Conservation (phyloP, 1,284 basidiomycete genomes). For the Gastroboletus turbinatus region DNA sequence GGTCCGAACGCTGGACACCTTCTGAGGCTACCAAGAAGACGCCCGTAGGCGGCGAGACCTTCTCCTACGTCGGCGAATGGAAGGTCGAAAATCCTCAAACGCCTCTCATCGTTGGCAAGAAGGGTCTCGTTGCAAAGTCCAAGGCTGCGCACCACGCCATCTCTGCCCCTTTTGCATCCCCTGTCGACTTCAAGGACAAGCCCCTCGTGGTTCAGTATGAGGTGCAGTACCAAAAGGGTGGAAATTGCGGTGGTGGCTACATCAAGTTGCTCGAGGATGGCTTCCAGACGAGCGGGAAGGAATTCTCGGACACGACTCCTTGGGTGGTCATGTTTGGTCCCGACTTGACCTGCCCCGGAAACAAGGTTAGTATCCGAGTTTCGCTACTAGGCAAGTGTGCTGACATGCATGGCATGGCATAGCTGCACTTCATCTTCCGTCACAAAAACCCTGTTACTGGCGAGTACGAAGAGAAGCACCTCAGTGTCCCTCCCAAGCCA, state of each 20-base stretch:
- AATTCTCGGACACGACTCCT: slow-evolving; percentile 96
- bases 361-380: slow-evolving; percentile 55
- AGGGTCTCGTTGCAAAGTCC: slow-evolving; percentile 89
- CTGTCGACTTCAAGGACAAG: slow-evolving; percentile 83
- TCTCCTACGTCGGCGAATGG: slow-evolving; percentile 98
- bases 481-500: slow-evolving; percentile 80
- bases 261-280: slow-evolving; percentile 94
- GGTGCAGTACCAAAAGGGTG: slow-evolving; percentile 99
- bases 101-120: slow-evolving; percentile 78
- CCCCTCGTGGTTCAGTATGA: slow-evolving; percentile 98
- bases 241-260: slow-evolving; percentile 99
- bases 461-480: slow-evolving; percentile 97
- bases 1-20: slow-evolving; percentile 91
- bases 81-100: slow-evolving; percentile 84
- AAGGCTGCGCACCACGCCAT: slow-evolving; percentile 97
- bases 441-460: slow-evolving; percentile 90
- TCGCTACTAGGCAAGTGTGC: background rate
- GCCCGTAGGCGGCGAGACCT: slow-evolving; percentile 88
- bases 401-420: slow-evolving; percentile 8
- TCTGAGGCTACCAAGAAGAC: slow-evolving; percentile 98
- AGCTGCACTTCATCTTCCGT: slow-evolving; percentile 98
- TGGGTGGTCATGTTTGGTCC: slow-evolving; percentile 98
- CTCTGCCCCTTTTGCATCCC: slow-evolving; percentile 82
- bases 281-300: slow-evolving; percentile 88
- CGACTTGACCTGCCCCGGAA: slow-evolving; percentile 84